Base-by-base conservation (phyloP, 2,329 filamentous ascomycete species). In the Incumbomyces lentus region DNA sequence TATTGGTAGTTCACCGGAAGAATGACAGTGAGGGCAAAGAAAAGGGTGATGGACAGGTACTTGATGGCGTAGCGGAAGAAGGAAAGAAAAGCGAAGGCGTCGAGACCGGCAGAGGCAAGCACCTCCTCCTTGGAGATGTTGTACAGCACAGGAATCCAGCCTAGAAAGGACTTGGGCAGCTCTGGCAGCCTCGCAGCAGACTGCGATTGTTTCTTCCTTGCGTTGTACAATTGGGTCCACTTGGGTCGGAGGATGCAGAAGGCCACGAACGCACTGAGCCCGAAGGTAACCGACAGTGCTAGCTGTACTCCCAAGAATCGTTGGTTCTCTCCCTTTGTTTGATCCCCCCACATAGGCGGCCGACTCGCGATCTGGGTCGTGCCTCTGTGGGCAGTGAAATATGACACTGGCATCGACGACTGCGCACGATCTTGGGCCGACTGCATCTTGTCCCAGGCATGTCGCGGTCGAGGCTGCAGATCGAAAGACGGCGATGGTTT, bases 1-100 rank as follows among this genome's bases (percentile, higher is more conserved):
- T 75, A 93, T 49, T 77, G 76, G 48, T 76, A 74, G 61, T 96
- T 93, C 49, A 98, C 84, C 0, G 92, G 93, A 52, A 83, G 82
- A 54, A 98, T 82, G 3, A 98, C 77, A 13, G 77, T 72, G 31
- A 84, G 71, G 22, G 89, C 83, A 59, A 96, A 87, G 64, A 95
- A 79, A 47, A 92, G 77, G 58, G 93, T 84, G 43, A 84, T 69
- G 13, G 77, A 69, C 42, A 96, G 81, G 56, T 95, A 84, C 52
- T 84, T 86, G 54, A 88, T 85, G 11, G 90, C 83, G 79, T 96
- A 92, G 63, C 89, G 93, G 73, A 95, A 96, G 67, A 98, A 98
- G 13, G 83, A 78, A 12, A 98, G 73, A 61, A 98, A 95, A 54
- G 95, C 92, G 67, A 86, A 98, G 42, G 92, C 92, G 69, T 98